Evolutionary conservation across 176 grass and related monocot genomes (phyloP).

Genomic region (Oryza officinalis): DNA sequence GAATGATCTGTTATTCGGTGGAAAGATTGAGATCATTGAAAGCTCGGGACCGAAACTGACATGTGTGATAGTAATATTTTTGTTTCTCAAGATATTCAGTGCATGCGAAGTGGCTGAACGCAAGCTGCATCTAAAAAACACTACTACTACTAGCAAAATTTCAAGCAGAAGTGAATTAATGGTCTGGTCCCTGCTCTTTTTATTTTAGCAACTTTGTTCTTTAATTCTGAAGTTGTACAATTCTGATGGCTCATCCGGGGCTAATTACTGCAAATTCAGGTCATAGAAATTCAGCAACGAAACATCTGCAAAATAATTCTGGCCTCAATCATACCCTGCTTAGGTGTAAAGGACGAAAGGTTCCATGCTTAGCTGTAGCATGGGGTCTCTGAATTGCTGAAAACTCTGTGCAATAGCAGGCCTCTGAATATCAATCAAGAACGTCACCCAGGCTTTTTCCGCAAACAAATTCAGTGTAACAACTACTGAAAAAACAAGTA

Average conservation of each 20-base stretch:
- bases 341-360: slow-evolving; percentile 47
- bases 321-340: slow-evolving; percentile 47
- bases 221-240: background rate
- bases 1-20: background rate
- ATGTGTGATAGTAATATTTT: background rate
- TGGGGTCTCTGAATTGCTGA: slow-evolving; percentile 42
- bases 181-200: background rate
- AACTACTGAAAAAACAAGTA: background rate
- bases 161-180: background rate
- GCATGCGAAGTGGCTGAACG: background rate
- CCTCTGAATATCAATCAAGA: slow-evolving; percentile 15
- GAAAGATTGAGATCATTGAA: background rate
- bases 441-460: background rate
- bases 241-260: background rate
- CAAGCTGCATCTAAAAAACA: background rate
- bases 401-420: slow-evolving; percentile 39
- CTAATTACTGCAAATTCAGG: background rate
- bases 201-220: background rate
- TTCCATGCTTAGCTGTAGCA: slow-evolving; percentile 31
- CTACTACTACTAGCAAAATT: too few relatives aligned
- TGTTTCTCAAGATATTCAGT: background rate
- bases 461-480: background rate
- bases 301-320: background rate
- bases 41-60: background rate
- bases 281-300: background rate